Base-by-base conservation (phyloP, 805 yeast species). In the Wickerhamiella brachini region DNA sequence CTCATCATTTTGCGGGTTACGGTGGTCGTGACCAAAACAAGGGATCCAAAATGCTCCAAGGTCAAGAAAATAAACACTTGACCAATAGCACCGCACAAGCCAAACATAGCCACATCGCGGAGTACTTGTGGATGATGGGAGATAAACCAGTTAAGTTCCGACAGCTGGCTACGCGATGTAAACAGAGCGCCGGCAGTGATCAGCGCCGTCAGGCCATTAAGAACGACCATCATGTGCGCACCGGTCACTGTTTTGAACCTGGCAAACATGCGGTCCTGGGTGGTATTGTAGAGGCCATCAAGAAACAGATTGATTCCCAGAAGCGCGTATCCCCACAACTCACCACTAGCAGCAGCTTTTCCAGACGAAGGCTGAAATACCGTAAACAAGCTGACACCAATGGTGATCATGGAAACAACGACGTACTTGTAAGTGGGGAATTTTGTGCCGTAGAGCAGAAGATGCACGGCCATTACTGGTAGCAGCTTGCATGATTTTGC, bases 1-100 rank as follows among this genome's bases (percentile, higher is more conserved):
- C 97, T 87, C 47, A 88, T 71, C 96, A 93, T 90, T 62, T 93
- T 93, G 59, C 99, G 76, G 1, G 98, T 90, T 9, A 93, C 97
- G 0, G 97, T 93, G 17, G 94, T 90, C 42, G 95, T 90, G 26
- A 90, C 88, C 50, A 93, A 71, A 0, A 85, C 77, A 53, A 93
- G 70, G 1, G 96, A 86, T 47, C 90, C 95, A 63, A 85, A 93
- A 52, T 78, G 74, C 58, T 86, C 93, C 45, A 93, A 69, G 1
- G 95, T 87, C 49, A 80, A 67, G 63, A 89, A 93, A 44, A 93
- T 86, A 68, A 94, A 93, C n/a, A 89, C 77, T 66, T 93, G 97
- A 15, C 99, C 99, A 24, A 87, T 60, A 0, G 97, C 81, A 2
- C 97, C 98, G 62, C 86, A 81, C 0, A 80, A 50, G 0, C 89